Conservation (phyloP, 768 basidiomycete species). For the Chlorophyllum brunneum region DNA sequence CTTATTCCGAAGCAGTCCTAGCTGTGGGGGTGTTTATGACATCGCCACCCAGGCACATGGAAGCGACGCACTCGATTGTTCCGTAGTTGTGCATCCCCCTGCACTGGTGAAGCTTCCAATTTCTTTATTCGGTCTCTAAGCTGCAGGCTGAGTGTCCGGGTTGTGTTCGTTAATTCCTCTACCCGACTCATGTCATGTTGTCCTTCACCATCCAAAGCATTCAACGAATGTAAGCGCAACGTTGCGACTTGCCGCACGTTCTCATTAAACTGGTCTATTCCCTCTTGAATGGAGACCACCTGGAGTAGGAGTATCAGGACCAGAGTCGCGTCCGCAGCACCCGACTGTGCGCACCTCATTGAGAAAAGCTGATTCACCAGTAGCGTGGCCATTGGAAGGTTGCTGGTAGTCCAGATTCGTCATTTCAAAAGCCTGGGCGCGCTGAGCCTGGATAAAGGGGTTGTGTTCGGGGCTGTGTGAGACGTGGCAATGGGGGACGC, state of each 20-base stretch:
- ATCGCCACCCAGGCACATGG: background rate
- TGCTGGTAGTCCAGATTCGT: conserved; percentile 19
- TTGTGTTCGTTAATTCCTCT: conserved; percentile 56
- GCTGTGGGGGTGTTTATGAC: conserved; percentile 31
- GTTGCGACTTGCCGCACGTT: conserved; percentile 35
- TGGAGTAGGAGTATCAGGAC: conserved; percentile 16
- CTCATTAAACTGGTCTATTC: conserved; percentile 33
- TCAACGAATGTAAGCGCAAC: conserved; percentile 34
- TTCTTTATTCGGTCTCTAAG: conserved; percentile 59
- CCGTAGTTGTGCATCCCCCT: conserved; percentile 33
- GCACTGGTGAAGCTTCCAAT: conserved; percentile 35
- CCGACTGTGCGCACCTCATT: conserved; percentile 25
- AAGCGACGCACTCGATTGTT: conserved; percentile 30
- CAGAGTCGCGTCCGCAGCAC: background rate
- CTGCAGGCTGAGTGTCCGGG: conserved; percentile 51
- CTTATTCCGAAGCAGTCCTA: conserved; percentile 56
- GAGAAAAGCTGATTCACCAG: conserved; percentile 28
- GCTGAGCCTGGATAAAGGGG: conserved; percentile 27
- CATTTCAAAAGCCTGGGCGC: conserved; percentile 31
- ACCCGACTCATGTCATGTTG: conserved; percentile 34
- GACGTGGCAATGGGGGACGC: background rate
- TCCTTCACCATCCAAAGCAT: conserved; percentile 29
- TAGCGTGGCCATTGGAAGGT: conserved; percentile 16
- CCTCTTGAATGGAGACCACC: conserved; percentile 38
- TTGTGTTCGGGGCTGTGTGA: background rate